Evolutionary conservation across 495 filamentous ascomycete genomes (phyloP), one percentile per base, ranked within the genome.

Genomic region (Penicillium egyptiacum): DNA sequence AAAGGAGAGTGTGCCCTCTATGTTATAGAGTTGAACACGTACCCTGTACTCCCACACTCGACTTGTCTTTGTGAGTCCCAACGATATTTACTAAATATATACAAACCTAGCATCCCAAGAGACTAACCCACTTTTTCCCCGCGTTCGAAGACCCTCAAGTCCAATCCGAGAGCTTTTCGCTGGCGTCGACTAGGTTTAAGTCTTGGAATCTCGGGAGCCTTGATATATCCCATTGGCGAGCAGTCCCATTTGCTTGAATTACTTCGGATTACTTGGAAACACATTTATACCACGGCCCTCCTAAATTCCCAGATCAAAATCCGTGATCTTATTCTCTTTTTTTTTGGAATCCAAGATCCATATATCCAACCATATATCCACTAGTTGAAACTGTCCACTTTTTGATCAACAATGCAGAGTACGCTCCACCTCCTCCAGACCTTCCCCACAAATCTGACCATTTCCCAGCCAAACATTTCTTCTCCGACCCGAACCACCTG

Each of bases 401-500:
- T 50, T 50, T 61, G 54, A 64, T 64, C 61, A 54, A 57, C 53
- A 49, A 63, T 63, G 61, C 61, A 63, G 61, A 63, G 61, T 64
- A 57, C 22, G 57, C 45, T 52, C 46, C 55, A 59, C 65, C 55
- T 33, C 16, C 28, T 23, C 23, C 25, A 28, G 22, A 53, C 43
- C 47, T 46, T 44, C 48, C 33, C 40, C 57, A 61, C 55, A 63
- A 39, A 14, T 49, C 37, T 50, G 54, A 25, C 57, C 56, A 10
- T 16, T 35, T 4, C 41, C 20, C 55, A 79, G 76, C 86, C 61
- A 96, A 96, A 75, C 94, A 98, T 76, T 98, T 97, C 81, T 84
- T 97, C 79, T 85, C 89, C 64, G 89, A 95, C 71, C 88, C 94
- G 23, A 84, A 80, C 53, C 79, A 88, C 60, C 83, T 97, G 53